A percentile compares a stretch with the other conserved stretches of the same genome.
Evolutionary conservation across 169 alveolate species (phyloP).

Genomic region (Plasmodium blacklocki): DNA sequence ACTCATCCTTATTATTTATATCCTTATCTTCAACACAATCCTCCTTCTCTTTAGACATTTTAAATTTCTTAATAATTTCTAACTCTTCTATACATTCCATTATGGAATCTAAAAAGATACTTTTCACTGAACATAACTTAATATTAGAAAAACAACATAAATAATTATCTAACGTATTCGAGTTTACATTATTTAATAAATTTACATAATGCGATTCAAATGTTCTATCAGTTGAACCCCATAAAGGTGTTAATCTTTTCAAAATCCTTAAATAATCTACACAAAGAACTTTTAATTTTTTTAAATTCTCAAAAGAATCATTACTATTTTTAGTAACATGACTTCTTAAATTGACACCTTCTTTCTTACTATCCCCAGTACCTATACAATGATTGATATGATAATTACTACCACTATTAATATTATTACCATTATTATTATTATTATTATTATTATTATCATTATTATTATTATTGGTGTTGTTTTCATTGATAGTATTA

Average conservation of each 20-base stretch:
- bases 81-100: conserved; percentile 58
- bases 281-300: conserved; percentile 30
- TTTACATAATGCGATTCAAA: conserved; percentile 68
- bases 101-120: conserved; percentile 37
- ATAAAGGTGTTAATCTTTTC: conserved; percentile 30
- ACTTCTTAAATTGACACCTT: neutral
- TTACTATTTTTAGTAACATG: too few relatives aligned
- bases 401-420: neutral
- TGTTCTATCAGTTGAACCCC: conserved; percentile 53
- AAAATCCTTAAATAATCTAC: conserved; percentile 50
- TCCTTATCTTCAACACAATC: neutral
- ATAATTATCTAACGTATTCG: conserved; percentile 43
- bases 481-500: neutral
- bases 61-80: conserved; percentile 49
- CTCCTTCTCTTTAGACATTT: conserved; percentile 9
- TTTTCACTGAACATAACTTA: conserved; percentile 32
- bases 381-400: neutral
- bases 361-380: neutral
- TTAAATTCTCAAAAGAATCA: conserved; percentile 14
- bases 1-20: conserved; percentile 8
- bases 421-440: conserved; percentile 2
- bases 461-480: too few relatives aligned
- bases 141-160: conserved; percentile 61
- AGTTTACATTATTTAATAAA: conserved; percentile 31
- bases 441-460: neutral